Percentiles rank a stretch among this genome's conserved stretches.
phyloP scores from a whole-genome alignment of 2,329 filamentous ascomycete species.

The Penicillium psychrosexuale region DNA sequence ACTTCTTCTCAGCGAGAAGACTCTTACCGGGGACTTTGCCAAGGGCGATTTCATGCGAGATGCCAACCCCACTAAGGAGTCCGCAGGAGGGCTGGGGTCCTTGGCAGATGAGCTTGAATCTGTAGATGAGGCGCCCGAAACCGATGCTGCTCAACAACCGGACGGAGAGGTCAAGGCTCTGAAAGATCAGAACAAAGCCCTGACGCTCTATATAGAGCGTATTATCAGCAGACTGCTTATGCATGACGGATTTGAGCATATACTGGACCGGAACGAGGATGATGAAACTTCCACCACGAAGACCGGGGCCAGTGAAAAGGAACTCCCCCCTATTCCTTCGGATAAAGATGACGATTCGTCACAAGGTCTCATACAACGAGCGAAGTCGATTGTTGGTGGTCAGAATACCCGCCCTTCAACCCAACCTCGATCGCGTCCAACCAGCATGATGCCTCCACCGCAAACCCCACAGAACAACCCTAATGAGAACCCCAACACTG shows the following conservation, averaged over 20 bases:
- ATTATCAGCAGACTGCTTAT: constrained; percentile 94
- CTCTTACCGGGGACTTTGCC: constrained; percentile 87
- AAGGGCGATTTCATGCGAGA: constrained; percentile 74
- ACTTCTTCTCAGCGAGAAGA: constrained; percentile 88
- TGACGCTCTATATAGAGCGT: constrained; percentile 97
- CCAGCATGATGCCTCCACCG: constrained; percentile 43
- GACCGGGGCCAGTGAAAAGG: constrained; percentile 60
- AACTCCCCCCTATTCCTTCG: constrained; percentile 72
- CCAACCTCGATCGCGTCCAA: constrained; percentile 46
- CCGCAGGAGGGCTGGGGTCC: constrained; percentile 47
- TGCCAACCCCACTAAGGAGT: constrained; percentile 45
- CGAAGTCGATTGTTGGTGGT: constrained; percentile 57
- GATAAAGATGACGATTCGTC: constrained; percentile 49
- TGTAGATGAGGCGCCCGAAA: constrained; percentile 58
- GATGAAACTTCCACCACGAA: constrained; percentile 36
- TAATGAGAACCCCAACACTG: constrained; percentile 48
- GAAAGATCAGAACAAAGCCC: constrained; percentile 93
- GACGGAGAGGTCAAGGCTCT: constrained; percentile 75
- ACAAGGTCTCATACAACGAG: constrained; percentile 55
- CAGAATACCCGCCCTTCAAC: constrained; percentile 37
- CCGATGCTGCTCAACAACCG: constrained; percentile 62
- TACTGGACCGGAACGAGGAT: constrained; percentile 73
- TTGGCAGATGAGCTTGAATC: constrained; percentile 87
- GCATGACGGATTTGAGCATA: constrained; percentile 91
- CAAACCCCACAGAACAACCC: constrained; percentile 31